These are phyloP conservation scores for Solanum gracilifrons DNA, from an alignment of 257 asterid species.

Conservation along the genomic window DNA sequence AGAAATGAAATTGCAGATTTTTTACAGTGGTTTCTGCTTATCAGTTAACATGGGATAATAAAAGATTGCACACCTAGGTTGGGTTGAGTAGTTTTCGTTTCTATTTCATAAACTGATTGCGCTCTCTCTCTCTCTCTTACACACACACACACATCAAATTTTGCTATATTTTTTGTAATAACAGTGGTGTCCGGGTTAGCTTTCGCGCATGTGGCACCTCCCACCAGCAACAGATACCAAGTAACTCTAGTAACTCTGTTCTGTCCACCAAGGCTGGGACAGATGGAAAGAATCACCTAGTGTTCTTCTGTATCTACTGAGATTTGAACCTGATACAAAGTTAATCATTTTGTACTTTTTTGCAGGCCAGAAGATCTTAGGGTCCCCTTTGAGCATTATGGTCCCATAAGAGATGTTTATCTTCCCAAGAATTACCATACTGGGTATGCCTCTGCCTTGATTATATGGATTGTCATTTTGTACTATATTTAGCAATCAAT, in stretches of 20 bases:
- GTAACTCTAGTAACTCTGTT: neutral
- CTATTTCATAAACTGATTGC: neutral
- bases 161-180: neutral
- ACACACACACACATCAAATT: neutral
- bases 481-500: neutral
- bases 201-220: neutral
- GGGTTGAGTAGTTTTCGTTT: neutral
- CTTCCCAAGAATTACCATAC: slow-evolving; percentile 78
- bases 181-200: neutral
- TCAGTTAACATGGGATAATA: neutral
- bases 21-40: neutral
- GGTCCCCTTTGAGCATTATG: slow-evolving; percentile 77
- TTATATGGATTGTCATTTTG: neutral
- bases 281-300: neutral
- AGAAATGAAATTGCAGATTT: neutral
- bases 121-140: neutral
- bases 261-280: neutral
- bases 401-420: slow-evolving; percentile 82
- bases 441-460: slow-evolving; percentile 35
- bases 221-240: neutral
- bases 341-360: neutral
- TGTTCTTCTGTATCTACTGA: neutral
- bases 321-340: neutral
- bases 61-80: neutral
- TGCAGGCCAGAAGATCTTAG: slow-evolving; percentile 89